Base-by-base conservation (phyloP, 495 filamentous ascomycete species). In the Penicillium maclennaniae region DNA sequence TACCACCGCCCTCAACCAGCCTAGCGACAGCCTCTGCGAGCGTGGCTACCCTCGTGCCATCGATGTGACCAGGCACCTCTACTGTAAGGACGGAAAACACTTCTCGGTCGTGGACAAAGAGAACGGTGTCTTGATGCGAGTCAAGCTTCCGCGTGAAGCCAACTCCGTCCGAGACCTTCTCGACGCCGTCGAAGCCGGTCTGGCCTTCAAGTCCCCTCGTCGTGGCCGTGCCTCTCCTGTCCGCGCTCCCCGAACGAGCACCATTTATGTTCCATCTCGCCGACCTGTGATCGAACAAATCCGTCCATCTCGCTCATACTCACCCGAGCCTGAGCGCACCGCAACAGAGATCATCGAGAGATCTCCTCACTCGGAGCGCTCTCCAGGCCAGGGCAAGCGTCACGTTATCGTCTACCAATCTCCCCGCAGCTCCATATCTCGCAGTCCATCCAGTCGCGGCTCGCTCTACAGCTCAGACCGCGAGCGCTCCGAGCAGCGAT, bases 61-160 rank as follows among this genome's bases (percentile, higher is more conserved):
- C 46, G 69, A 75, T 55, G 74, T 83, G n/a, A 65, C 67, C 51
- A 63, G 70, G 16, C 81, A 82, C 53, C 55, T 82, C 21, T 76
- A 78, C 69, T 69, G 68, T 55, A 69, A 72, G 55, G 69, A 70
- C 37, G 72, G 75, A 34, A 75, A 74, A 49, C 61, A 73, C 41
- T 78, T 69, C 58, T 80, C 79, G 0, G 67, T 67, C 10, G 67
- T 79, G 45, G 78, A 79, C 63, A 66, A 62, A 14, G 76, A 80
- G 21, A 60, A 49, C 47, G 67, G 67, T 61, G 66, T 74, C 49
- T 58, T 66, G 0, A 74, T 68, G 7, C 67, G 78, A 6, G 69
- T 83, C 48, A 77, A 79, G 60, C 74, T 82, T 20, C 78, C 78
- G 3, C 62, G 66, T 8, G 65, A 71, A 37, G 72, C 63, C 46